These are phyloP conservation scores for Penicillium bovifimosum DNA, from an alignment of 495 filamentous ascomycete genomes.

Conservation along the genomic window DNA sequence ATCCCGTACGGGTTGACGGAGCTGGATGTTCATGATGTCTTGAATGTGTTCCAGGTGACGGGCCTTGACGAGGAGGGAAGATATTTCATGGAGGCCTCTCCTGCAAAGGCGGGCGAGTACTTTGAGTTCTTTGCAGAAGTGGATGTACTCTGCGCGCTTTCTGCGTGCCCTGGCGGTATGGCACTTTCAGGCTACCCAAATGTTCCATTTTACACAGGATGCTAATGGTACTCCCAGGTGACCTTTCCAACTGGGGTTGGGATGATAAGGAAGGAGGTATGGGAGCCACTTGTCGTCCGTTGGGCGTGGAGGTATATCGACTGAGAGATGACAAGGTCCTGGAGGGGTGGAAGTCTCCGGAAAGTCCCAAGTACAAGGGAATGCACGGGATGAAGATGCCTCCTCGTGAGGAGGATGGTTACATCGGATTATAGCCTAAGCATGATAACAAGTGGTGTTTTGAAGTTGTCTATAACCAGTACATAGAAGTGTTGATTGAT, in stretches of 20 bases:
- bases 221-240: conserved; percentile 47
- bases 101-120: conserved; percentile 58
- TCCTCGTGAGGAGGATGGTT: conserved; percentile 24
- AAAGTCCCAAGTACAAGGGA: conserved; percentile 55
- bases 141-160: conserved; percentile 68
- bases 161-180: conserved; percentile 51
- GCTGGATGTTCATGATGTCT: conserved; percentile 71
- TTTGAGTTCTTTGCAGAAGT: conserved; percentile 77
- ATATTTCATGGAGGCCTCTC: conserved; percentile 75
- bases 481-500: not conserved
- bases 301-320: conserved; percentile 65
- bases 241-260: conserved; percentile 73
- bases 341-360: conserved; percentile 55
- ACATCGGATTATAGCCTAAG: conserved; percentile 25
- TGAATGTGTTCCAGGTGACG: conserved; percentile 80
- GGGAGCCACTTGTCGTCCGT: conserved; percentile 66
- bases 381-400: conserved; percentile 60
- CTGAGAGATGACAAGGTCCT: conserved; percentile 48
- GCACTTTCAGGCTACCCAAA: not conserved
- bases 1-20: conserved; percentile 62
- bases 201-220: not conserved
- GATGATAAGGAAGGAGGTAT: conserved; percentile 60
- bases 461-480: not conserved
- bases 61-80: conserved; percentile 63
- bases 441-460: not conserved